phyloP scores from a whole-genome alignment of 805 yeast species.

The Spathaspora passalidarum region DNA sequence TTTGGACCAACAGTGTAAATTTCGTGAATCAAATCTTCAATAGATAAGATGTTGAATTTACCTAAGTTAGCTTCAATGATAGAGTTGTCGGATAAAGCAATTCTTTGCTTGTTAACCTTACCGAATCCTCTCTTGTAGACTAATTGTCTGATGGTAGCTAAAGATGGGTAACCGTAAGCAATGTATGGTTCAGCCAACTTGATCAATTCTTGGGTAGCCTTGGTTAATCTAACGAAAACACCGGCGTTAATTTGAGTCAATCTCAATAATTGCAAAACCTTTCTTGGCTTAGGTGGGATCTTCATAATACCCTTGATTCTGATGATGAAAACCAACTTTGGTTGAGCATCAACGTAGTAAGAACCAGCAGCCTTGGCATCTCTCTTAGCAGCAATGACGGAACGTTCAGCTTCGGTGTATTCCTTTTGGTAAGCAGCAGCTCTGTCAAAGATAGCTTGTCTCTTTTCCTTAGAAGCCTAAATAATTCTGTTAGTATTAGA shows the following conservation, averaged over 20 bases:
- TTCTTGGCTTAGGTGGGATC: constrained; percentile 99
- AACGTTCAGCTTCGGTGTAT: constrained; percentile 90
- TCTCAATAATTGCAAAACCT: constrained; percentile 92
- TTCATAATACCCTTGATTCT: constrained; percentile 99
- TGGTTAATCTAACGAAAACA: constrained; percentile 92
- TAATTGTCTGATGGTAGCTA: constrained; percentile 87
- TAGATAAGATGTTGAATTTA: constrained; percentile 86
- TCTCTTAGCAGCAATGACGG: constrained; percentile 82
- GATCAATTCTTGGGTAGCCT: constrained; percentile 90
- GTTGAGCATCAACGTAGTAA: constrained; percentile 93
- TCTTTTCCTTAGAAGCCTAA: constrained; percentile 44
- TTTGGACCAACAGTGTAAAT: constrained; percentile 95
- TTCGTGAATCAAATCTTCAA: constrained; percentile 95
- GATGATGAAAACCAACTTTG: constrained; percentile 90
- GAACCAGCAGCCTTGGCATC: constrained; percentile 92
- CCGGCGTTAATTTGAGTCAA: constrained; percentile 92
- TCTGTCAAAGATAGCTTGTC: constrained; percentile 83
- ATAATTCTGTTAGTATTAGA: constrained; percentile 31
- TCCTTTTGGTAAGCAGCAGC: constrained; percentile 96
- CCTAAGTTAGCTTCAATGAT: constrained; percentile 86
- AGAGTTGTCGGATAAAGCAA: constrained; percentile 82
- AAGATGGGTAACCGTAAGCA: constrained; percentile 96
- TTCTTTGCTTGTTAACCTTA: constrained; percentile 95
- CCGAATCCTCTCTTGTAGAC: constrained; percentile 98
- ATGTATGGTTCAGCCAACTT: constrained; percentile 94